Conservation (phyloP, 2,329 filamentous ascomycete genomes). For the Trematosphaeria pertusa region DNA sequence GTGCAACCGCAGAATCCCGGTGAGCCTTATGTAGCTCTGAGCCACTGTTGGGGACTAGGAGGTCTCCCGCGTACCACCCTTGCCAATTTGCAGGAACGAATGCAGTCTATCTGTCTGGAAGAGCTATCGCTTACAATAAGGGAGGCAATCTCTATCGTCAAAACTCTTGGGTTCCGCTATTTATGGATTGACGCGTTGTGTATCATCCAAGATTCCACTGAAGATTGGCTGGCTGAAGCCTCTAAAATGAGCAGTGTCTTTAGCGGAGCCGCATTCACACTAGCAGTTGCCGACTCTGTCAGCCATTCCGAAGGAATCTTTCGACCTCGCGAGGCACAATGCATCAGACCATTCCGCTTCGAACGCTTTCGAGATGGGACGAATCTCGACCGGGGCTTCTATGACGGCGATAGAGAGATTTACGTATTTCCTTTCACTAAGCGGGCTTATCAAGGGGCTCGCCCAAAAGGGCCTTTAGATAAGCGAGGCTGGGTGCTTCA, state of each 20-base stretch:
- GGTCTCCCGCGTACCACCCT: no score
- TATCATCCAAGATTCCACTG: conserved; percentile 20
- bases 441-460: no score
- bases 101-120: no score
- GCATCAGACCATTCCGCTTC: conserved; percentile 10
- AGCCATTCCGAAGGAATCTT: conserved; percentile 16
- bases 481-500: conserved; percentile 20
- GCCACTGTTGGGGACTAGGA: no score
- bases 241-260: conserved; percentile 19
- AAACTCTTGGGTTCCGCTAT: no score
- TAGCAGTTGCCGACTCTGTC: conserved; percentile 17
- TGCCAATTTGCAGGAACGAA: no score
- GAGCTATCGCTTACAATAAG: no score
- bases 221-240: conserved; percentile 23
- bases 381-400: background rate
- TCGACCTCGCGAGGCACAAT: conserved; percentile 6
- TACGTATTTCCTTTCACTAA: conserved; percentile 14
- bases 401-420: conserved; percentile 3
- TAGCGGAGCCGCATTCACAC: conserved; percentile 9
- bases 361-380: background rate
- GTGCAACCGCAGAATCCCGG: no score
- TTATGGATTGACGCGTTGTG: no score
- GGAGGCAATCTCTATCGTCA: no score
- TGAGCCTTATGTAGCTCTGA: no score
- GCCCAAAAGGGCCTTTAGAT: conserved; percentile 13